Evolutionary conservation across 805 yeast species (phyloP), one percentile per base, ranked within the genome.

Genomic region (Ogataea methanolica): DNA sequence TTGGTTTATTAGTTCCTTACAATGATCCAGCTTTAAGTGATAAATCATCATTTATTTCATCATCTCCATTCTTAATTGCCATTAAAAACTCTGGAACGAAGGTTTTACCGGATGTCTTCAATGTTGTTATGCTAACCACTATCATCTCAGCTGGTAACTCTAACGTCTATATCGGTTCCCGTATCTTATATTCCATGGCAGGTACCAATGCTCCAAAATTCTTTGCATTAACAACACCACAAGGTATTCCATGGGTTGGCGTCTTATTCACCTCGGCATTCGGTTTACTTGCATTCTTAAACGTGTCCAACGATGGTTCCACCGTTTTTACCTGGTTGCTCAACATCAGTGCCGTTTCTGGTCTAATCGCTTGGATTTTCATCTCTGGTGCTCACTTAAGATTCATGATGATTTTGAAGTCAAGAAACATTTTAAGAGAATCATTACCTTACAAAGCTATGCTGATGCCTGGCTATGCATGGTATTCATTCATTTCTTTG

Each of bases 111-210:
- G 74, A 79, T 59, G 81, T 85, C 45, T 82, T 85, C 66, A 85
- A 85, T 61, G 91, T 85, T 16, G 83, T 85, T 44, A 79, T 85
- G 51, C 62, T 85, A 41, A 55, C 75, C 21, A 82, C 91, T 16
- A 78, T 85, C 48, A 74, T 83, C 42, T 84, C 91, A n/a, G 90
- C 92, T 26, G 92, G 83, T 62, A 85, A 85, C 69, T 83, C 90
- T 14, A 82, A 83, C 60, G 73, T 85, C 31, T 84, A 85, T 66
- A 79, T 82, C 54, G 84, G 88, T 38, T 83, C 90, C 3, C 72
- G 94, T 67, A 72, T 82, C 39, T 62, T 85, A 43, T 83, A 75
- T 59, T 79, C 83, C n/a, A 70, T 85, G 61, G 82, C 87, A n/a
- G 72, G 74, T 54, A 74, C 75, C 44, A 69, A 75, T 44, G 87